A percentile compares a stretch with the other conserved stretches of the same genome.
phyloP scores from a whole-genome alignment of 2,329 filamentous ascomycete genomes.

The Penicillium sp. region DNA sequence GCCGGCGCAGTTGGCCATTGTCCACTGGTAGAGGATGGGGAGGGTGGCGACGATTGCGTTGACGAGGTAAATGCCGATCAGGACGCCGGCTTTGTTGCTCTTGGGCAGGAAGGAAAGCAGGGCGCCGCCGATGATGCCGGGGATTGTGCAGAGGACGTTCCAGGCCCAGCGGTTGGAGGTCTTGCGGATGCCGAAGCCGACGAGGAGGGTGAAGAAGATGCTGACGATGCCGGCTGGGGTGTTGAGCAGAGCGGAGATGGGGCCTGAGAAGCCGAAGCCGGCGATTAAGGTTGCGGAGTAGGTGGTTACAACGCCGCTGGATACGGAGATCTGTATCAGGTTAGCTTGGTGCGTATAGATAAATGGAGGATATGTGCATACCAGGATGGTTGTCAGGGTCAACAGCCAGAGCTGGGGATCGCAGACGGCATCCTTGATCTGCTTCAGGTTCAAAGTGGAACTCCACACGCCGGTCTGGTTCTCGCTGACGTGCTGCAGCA shows the following conservation, averaged over 20 bases:
- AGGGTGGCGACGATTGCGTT: conserved; percentile 48
- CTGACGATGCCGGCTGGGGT: conserved; percentile 48
- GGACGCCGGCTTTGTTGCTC: conserved; percentile 45
- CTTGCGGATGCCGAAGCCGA: conserved; percentile 44
- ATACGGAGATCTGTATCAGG: conserved; percentile 36
- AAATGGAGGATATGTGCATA: not conserved
- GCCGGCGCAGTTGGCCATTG: conserved; percentile 52
- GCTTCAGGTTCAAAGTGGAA: conserved; percentile 50
- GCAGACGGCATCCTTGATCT: conserved; percentile 50
- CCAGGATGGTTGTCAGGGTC: conserved; percentile 31
- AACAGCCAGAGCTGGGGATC: conserved; percentile 52
- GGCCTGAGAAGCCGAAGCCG: conserved; percentile 47
- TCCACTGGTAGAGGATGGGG: conserved; percentile 51
- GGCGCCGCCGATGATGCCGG: conserved; percentile 50
- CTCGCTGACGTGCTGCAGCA: conserved; percentile 46
- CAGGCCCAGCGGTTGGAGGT: conserved; percentile 45
- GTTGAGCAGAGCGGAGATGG: conserved; percentile 48
- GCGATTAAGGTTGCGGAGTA: conserved; percentile 48
- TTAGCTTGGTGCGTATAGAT: conserved; percentile 24
- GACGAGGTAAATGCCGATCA: conserved; percentile 50
- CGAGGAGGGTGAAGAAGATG: conserved; percentile 45
- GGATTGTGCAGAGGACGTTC: conserved; percentile 49
- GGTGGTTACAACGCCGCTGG: conserved; percentile 50
- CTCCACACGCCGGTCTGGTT: conserved; percentile 57
- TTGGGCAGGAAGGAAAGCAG: conserved; percentile 40